Evolutionary conservation across 2,329 filamentous ascomycete species (phyloP).

Genomic region (Aureobasidium namibiae): DNA sequence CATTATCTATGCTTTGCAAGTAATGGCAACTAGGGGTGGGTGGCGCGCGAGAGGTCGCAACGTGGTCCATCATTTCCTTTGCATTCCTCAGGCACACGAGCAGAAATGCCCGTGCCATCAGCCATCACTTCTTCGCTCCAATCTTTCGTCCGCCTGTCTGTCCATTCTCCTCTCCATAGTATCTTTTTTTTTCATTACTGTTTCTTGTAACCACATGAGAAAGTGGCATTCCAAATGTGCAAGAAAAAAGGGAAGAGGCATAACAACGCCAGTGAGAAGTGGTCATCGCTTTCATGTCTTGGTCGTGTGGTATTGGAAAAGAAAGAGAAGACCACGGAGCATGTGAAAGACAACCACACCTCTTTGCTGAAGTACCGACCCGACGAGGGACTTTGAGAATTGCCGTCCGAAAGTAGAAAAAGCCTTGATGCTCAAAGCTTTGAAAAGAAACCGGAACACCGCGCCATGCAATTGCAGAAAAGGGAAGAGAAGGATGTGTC

Average conservation of each 20-base stretch:
- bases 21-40: not conserved
- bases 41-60: not conserved
- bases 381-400: constrained; percentile 1
- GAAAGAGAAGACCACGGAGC: not conserved
- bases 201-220: not conserved
- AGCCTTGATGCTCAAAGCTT: constrained; percentile 12
- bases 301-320: not conserved
- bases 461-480: constrained; percentile 16
- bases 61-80: not conserved
- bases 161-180: not conserved
- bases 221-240: not conserved
- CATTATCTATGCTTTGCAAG: not conserved
- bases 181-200: constrained; percentile 4
- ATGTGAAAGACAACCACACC: not conserved
- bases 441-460: constrained; percentile 14
- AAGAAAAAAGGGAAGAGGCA: not conserved
- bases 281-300: not conserved
- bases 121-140: not conserved
- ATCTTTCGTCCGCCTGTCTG: not conserved
- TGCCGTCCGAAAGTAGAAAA: constrained; percentile 6
- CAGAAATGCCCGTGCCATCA: not conserved
- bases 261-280: not conserved
- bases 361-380: not conserved
- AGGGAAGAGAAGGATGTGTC: not conserved
- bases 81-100: not conserved